Conservation (phyloP, 768 basidiomycete species). For the Kwoniella sp. region DNA sequence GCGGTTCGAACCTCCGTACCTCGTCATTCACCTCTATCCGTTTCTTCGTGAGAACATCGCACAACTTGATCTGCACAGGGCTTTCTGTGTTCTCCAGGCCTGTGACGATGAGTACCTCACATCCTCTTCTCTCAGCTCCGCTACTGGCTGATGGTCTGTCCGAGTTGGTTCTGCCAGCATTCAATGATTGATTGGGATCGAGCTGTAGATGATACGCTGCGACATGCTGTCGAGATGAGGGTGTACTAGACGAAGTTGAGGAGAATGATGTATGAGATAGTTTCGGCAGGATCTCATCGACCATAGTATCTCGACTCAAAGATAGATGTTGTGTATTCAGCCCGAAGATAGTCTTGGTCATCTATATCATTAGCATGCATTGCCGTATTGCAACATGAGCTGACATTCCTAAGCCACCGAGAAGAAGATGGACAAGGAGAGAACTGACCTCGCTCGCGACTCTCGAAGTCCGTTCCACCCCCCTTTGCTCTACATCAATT, state of each 20-base stretch:
- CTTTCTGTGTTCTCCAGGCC: slow-evolving; percentile 34
- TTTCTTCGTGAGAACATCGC: slow-evolving; percentile 28
- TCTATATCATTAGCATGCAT: slow-evolving; percentile 1
- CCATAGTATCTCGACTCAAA: not conserved
- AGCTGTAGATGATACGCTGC: not conserved
- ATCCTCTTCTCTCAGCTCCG: not conserved
- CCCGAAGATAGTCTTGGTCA: slow-evolving; percentile 20
- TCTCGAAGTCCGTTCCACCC: not conserved
- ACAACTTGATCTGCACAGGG: slow-evolving; percentile 33
- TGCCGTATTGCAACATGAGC: no score
- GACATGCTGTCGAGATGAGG: not conserved
- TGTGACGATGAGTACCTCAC: slow-evolving; percentile 33
- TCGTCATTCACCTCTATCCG: slow-evolving; percentile 1
- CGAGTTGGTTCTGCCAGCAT: not conserved
- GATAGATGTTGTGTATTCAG: slow-evolving; percentile 7
- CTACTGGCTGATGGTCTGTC: not conserved
- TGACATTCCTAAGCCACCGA: no score
- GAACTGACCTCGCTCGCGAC: not conserved
- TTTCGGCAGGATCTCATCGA: not conserved
- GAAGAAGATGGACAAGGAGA: not conserved
- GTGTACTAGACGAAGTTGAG: not conserved
- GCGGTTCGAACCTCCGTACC: slow-evolving; percentile 8
- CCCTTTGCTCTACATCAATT: slow-evolving; percentile 19
- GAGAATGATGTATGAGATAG: not conserved
- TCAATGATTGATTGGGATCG: not conserved